Conservation (phyloP, 1,284 basidiomycete genomes). For the Melanopsichium pennsylvanicum region DNA sequence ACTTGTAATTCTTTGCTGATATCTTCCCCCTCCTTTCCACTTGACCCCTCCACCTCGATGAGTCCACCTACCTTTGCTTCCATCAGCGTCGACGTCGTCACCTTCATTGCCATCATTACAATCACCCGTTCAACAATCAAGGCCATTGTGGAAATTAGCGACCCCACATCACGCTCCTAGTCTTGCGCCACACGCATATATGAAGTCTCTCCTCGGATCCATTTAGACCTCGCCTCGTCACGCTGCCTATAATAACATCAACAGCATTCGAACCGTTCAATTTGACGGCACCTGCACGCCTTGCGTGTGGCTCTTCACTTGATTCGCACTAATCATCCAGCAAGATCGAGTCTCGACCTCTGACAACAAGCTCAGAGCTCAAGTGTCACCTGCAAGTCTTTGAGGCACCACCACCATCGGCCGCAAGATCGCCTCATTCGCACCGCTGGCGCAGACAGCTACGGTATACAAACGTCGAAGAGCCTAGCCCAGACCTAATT, state of each 20-base stretch:
- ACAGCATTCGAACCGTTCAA: neutral
- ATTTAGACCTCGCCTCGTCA: constrained; percentile 1
- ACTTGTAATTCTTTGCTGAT: constrained; percentile 4
- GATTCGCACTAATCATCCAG: no score
- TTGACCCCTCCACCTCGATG: constrained; percentile 1
- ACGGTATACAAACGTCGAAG: no score
- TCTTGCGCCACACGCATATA: neutral
- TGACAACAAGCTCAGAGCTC: no score
- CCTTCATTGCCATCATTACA: neutral
- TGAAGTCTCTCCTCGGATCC: neutral
- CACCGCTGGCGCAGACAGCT: no score
- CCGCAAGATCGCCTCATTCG: no score
- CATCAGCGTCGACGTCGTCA: neutral
- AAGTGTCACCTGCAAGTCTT: no score
- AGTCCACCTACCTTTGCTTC: neutral
- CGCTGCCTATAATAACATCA: neutral
- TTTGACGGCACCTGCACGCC: constrained; percentile 1
- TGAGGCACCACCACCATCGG: no score
- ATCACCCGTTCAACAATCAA: no score
- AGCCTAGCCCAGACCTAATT: no score
- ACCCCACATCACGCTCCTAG: neutral
- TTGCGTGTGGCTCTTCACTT: neutral
- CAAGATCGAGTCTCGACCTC: no score
- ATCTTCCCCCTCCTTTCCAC: neutral
- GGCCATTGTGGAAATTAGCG: neutral